Evolutionary conservation across 179 eudicot genomes (phyloP).

Genomic region (Patellifolia procumbens): DNA sequence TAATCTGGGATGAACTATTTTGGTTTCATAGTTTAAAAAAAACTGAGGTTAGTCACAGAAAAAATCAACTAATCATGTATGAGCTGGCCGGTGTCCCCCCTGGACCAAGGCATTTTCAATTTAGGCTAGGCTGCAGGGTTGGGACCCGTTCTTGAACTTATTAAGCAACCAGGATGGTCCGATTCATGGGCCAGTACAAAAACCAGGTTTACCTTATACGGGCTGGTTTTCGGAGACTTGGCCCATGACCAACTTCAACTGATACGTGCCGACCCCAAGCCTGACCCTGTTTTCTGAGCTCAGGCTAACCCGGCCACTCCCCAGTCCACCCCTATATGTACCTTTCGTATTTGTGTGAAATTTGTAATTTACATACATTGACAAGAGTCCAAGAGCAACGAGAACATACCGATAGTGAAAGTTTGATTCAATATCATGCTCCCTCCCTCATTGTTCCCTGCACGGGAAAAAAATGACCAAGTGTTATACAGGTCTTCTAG

Average conservation of each 20-base stretch:
- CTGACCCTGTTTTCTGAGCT: not conserved
- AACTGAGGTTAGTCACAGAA: no score
- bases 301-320: not conserved
- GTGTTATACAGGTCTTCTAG: not conserved
- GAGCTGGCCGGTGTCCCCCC: not conserved
- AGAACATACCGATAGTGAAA: conserved; percentile 75
- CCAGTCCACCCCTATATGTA: not conserved
- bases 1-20: not conserved
- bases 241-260: not conserved
- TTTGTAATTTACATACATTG: not conserved
- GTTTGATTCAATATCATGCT: conserved; percentile 85
- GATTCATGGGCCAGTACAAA: no score
- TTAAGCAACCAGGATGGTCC: not conserved
- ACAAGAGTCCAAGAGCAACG: not conserved
- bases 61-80: no score
- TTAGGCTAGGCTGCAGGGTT: not conserved
- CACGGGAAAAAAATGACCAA: not conserved
- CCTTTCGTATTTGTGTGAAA: no score
- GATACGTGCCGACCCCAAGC: not conserved
- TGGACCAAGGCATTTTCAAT: not conserved
- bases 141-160: not conserved
- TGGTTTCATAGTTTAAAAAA: not conserved
- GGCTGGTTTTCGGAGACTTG: not conserved
- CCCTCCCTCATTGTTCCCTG: conserved; percentile 82
- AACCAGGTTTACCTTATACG: not conserved